A percentile compares a stretch with the other conserved stretches of the same genome.
Evolutionary conservation across 768 basidiomycete genomes (phyloP).

Genomic region (Brasilioporus rufonigricans): DNA sequence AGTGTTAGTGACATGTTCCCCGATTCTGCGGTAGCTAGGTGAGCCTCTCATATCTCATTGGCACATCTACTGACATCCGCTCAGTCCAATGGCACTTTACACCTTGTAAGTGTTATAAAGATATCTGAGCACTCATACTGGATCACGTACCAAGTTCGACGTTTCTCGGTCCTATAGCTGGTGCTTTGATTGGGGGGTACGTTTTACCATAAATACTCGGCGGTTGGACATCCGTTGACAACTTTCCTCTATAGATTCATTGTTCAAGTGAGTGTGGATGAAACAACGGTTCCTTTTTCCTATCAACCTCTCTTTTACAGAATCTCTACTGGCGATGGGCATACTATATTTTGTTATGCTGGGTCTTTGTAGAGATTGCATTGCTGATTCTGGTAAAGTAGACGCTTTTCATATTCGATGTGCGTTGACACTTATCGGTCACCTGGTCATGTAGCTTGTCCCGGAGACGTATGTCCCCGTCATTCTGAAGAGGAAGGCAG

Average conservation of each 20-base stretch:
- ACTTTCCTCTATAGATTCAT: constrained; percentile 49
- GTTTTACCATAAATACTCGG: constrained; percentile 13
- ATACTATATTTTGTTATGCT: constrained; percentile 66
- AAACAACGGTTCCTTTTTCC: too few species aligned
- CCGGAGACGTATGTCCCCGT: constrained; percentile 73
- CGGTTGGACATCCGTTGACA: too few species aligned
- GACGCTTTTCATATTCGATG: too few species aligned
- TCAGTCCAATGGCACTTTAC: constrained; percentile 56
- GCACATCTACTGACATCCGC: neutral
- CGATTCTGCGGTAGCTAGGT: constrained; percentile 60
- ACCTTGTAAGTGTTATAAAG: constrained; percentile 32
- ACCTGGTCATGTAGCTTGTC: constrained; percentile 44
- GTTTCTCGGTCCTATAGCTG: constrained; percentile 54
- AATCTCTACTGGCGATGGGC: constrained; percentile 74
- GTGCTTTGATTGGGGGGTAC: constrained; percentile 59
- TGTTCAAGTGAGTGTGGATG: constrained; percentile 46
- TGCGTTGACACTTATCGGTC: too few species aligned
- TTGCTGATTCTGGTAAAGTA: constrained; percentile 50
- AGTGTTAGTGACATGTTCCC: constrained; percentile 56
- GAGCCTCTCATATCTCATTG: constrained; percentile 20
- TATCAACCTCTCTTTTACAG: too few species aligned
- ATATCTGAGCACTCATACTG: too few species aligned
- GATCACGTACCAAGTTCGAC: constrained; percentile 33
- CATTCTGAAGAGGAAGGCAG: constrained; percentile 59
- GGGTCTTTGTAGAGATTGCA: constrained; percentile 56